These are phyloP conservation scores for Puya raimondii DNA, from an alignment of 176 grass and related monocot genomes.

Conservation along the genomic window DNA sequence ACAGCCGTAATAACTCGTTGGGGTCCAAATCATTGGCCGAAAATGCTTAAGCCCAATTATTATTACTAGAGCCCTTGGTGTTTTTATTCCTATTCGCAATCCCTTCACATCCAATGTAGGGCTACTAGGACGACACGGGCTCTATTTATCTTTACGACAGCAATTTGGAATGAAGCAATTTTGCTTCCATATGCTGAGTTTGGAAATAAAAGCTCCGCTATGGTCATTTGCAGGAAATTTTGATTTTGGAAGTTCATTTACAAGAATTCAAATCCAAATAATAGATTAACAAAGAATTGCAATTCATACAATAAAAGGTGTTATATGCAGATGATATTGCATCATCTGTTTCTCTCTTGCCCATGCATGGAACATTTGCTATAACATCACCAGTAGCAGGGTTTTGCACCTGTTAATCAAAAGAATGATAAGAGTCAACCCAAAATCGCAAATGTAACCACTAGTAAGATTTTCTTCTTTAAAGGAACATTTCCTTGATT, in stretches of 20 bases:
- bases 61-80: too few species aligned
- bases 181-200: too few species aligned
- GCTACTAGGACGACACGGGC: too few species aligned
- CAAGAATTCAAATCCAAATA: constrained; percentile 2
- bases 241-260: constrained; percentile 5
- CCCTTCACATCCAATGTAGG: too few species aligned
- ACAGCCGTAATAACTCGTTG: too few species aligned
- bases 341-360: constrained; percentile 73
- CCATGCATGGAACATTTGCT: constrained; percentile 78
- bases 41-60: too few species aligned
- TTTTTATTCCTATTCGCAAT: too few species aligned
- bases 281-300: constrained; percentile 6
- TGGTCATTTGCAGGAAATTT: not conserved
- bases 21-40: too few species aligned
- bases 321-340: constrained; percentile 76
- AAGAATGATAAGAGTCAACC: not conserved
- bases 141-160: too few species aligned
- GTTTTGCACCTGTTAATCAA: constrained; percentile 54
- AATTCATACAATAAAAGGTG: constrained; percentile 55
- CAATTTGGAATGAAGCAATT: too few species aligned
- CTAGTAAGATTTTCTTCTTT: constrained; percentile 7
- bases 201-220: not conserved
- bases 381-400: constrained; percentile 89
- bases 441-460: not conserved
- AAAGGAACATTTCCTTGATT: not conserved